phyloP scores from a whole-genome alignment of 1,284 basidiomycete genomes.

The Hemileia vastatrix region DNA sequence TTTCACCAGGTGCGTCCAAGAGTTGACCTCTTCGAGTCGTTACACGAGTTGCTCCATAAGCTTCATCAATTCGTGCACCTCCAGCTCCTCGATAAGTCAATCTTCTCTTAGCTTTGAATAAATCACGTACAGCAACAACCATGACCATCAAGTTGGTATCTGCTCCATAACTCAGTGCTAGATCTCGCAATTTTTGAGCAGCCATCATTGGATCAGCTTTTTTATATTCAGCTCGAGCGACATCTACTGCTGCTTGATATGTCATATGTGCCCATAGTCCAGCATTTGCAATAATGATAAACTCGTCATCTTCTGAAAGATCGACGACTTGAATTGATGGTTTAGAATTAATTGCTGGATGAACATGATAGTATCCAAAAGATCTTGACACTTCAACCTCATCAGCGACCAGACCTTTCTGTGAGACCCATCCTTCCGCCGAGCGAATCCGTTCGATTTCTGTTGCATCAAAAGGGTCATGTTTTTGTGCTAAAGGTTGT shows the following conservation, averaged over 20 bases:
- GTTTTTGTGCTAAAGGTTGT: slow-evolving; percentile 64
- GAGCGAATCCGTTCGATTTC: slow-evolving; percentile 79
- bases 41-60: slow-evolving; percentile 29
- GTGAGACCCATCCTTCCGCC: slow-evolving; percentile 92
- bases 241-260: slow-evolving; percentile 93
- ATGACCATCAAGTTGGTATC: slow-evolving; percentile 95
- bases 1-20: slow-evolving; percentile 34
- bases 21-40: slow-evolving; percentile 34
- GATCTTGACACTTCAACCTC: slow-evolving; percentile 82
- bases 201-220: slow-evolving; percentile 84
- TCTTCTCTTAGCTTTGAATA: slow-evolving; percentile 53
- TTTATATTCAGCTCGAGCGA: slow-evolving; percentile 66
- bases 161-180: slow-evolving; percentile 93
- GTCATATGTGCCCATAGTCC: slow-evolving; percentile 91
- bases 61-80: slow-evolving; percentile 30
- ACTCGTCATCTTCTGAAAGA: slow-evolving; percentile 80
- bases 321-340: slow-evolving; percentile 66
- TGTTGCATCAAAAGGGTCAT: slow-evolving; percentile 78
- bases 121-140: slow-evolving; percentile 76
- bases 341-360: slow-evolving; percentile 81
- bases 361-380: slow-evolving; percentile 85
- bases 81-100: slow-evolving; percentile 47
- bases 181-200: slow-evolving; percentile 90
- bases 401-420: slow-evolving; percentile 86
- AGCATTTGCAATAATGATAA: slow-evolving; percentile 87